A percentile compares a stretch with the other conserved stretches of the same genome.
Evolutionary conservation across 139 green algal genomes (phyloP).

Genomic region (Diplosphaera chodatii): DNA sequence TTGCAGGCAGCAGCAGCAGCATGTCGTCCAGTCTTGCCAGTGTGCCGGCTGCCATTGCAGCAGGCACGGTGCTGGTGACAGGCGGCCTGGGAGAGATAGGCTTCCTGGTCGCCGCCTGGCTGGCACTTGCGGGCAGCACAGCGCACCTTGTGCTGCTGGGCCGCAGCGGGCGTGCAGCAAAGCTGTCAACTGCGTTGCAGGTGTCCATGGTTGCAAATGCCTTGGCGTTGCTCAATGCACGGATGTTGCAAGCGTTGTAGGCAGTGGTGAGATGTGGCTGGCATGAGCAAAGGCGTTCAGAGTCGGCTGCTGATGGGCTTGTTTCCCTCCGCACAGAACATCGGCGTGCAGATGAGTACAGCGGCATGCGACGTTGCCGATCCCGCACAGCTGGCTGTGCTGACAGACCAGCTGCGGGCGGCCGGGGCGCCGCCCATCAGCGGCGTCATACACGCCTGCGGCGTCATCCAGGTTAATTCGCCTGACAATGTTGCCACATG

Average conservation of each 20-base stretch:
- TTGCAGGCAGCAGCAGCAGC: neutral
- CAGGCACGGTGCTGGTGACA: constrained; percentile 8
- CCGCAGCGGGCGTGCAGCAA: neutral
- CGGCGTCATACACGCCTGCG: constrained; percentile 52
- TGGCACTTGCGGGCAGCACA: neutral
- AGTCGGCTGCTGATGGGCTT: no score
- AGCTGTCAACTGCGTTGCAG: neutral
- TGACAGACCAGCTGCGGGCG: neutral
- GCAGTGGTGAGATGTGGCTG: neutral
- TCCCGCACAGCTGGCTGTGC: neutral
- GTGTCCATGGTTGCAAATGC: no score
- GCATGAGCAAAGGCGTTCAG: no score
- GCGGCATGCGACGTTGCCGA: neutral
- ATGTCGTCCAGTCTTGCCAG: no score
- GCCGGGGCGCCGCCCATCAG: neutral
- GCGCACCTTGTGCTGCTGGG: neutral
- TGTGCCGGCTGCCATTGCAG: no score
- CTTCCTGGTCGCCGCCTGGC: constrained; percentile 2
- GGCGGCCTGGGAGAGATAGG: constrained; percentile 22
- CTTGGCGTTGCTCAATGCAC: no score
- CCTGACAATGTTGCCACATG: no score
- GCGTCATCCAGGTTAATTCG: constrained; percentile 28
- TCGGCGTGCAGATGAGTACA: no score
- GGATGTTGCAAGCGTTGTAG: no score
- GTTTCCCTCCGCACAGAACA: no score